These are phyloP conservation scores for Petrea volubilis DNA, from an alignment of 257 asterid genomes.

Conservation along the genomic window DNA sequence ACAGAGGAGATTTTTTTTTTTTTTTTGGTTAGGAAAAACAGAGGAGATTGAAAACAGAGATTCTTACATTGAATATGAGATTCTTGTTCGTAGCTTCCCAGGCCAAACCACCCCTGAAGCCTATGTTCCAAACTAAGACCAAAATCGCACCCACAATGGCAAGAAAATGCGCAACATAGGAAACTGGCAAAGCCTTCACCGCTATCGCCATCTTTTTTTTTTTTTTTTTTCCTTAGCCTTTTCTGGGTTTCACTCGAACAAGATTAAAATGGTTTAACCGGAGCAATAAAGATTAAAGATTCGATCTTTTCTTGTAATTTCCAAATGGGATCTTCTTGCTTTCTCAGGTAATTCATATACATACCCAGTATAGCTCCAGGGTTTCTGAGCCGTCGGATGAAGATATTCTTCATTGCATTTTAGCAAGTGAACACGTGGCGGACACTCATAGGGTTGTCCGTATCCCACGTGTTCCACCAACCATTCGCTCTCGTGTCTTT, in stretches of 20 bases:
- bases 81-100: conserved; percentile 79
- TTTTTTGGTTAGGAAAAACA: too few relatives aligned
- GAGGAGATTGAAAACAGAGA: background rate
- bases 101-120: conserved; percentile 94
- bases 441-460: background rate
- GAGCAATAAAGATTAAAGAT: conserved; percentile 13
- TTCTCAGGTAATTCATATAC: background rate
- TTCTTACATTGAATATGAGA: conserved; percentile 80
- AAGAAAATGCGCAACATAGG: conserved; percentile 64
- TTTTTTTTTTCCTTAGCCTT: background rate
- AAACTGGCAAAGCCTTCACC: conserved; percentile 62
- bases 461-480: conserved; percentile 27
- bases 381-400: conserved; percentile 37
- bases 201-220: conserved; percentile 58
- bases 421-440: conserved; percentile 16
- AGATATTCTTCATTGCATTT: background rate
- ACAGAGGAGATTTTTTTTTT: too few relatives aligned
- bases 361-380: background rate
- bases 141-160: conserved; percentile 56
- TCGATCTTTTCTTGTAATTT: conserved; percentile 15
- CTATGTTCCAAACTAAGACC: conserved; percentile 74
- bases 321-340: conserved; percentile 8
- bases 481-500: conserved; percentile 17
- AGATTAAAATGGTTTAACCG: background rate
- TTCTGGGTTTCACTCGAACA: conserved; percentile 17